These are phyloP conservation scores for Metschnikowia aberdeeniae DNA, from an alignment of 805 yeast genomes.

Conservation along the genomic window DNA sequence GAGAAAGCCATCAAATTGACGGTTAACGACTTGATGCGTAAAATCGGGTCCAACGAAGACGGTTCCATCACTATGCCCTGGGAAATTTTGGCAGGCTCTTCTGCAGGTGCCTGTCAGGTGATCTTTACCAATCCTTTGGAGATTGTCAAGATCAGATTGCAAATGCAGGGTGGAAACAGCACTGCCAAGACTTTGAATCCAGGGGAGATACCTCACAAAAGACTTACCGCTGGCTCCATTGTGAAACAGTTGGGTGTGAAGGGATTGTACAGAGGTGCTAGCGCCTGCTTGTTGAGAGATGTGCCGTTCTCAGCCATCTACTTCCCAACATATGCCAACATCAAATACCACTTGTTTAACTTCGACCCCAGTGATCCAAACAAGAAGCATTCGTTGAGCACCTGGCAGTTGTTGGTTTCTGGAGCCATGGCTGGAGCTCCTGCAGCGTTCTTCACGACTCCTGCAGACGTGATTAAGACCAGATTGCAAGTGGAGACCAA, in stretches of 20 bases:
- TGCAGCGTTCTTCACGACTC: slow-evolving; percentile 94
- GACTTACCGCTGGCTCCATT: slow-evolving; percentile 60
- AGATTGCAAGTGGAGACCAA: slow-evolving; percentile 84
- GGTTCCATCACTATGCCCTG: slow-evolving; percentile 46
- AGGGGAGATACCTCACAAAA: slow-evolving; percentile 41
- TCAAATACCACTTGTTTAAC: slow-evolving; percentile 75
- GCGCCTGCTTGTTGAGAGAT: slow-evolving; percentile 89
- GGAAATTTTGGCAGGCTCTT: slow-evolving; percentile 85
- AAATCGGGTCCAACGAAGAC: slow-evolving; percentile 50
- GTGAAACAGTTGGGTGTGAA: slow-evolving; percentile 73
- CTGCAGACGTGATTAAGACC: slow-evolving; percentile 95
- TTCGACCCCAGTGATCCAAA: slow-evolving; percentile 70
- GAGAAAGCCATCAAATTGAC: slow-evolving; percentile 96
- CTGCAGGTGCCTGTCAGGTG: slow-evolving; percentile 96
- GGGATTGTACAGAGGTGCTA: slow-evolving; percentile 88
- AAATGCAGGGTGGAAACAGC: slow-evolving; percentile 86
- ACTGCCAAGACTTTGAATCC: slow-evolving; percentile 19
- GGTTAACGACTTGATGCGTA: slow-evolving; percentile 84
- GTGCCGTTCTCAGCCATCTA: slow-evolving; percentile 96
- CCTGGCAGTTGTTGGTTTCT: slow-evolving; percentile 78
- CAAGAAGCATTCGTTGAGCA: slow-evolving; percentile 56
- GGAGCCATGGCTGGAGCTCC: slow-evolving; percentile 99
- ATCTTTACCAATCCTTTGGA: slow-evolving; percentile 94
- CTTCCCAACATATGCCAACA: slow-evolving; percentile 94
- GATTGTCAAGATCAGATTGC: slow-evolving; percentile 90